These are phyloP conservation scores for Calophaca sinica DNA, from an alignment of 306 rosid genomes.

Conservation along the genomic window DNA sequence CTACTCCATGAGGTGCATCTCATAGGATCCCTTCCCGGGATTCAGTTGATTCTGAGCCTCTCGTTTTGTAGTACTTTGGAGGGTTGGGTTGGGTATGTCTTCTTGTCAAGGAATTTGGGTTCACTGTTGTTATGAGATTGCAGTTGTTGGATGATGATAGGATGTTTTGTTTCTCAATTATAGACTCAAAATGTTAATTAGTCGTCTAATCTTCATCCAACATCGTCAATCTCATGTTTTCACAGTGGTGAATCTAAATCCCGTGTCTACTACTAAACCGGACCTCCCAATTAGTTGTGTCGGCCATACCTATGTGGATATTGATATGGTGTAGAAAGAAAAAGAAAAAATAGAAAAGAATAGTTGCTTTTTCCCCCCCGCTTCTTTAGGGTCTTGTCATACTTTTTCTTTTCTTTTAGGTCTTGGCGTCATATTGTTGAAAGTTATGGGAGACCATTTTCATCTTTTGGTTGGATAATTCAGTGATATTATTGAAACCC, in stretches of 20 bases:
- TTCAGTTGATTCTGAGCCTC: background rate
- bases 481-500: background rate
- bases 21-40: conserved; percentile 34
- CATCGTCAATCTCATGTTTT: no score
- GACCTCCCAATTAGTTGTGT: background rate
- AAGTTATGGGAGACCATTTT: background rate
- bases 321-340: conserved; percentile 41
- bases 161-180: no score
- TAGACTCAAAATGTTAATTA: no score
- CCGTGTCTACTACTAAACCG: no score
- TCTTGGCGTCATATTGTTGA: background rate
- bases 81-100: background rate
- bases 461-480: conserved; percentile 3
- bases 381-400: no score
- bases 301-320: conserved; percentile 23
- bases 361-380: background rate
- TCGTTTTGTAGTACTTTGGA: background rate
- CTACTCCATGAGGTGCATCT: conserved; percentile 96
- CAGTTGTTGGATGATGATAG: no score
- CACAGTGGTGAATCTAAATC: no score
- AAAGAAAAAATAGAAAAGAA: background rate
- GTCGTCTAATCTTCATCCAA: no score
- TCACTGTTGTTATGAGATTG: no score
- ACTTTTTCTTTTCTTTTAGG: background rate
- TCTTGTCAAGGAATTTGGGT: conserved; percentile 1